A percentile compares a stretch with the other conserved stretches of the same genome.
Conservation (phyloP, 208 protist genomes). For the Naegleria fowleri region DNA sequence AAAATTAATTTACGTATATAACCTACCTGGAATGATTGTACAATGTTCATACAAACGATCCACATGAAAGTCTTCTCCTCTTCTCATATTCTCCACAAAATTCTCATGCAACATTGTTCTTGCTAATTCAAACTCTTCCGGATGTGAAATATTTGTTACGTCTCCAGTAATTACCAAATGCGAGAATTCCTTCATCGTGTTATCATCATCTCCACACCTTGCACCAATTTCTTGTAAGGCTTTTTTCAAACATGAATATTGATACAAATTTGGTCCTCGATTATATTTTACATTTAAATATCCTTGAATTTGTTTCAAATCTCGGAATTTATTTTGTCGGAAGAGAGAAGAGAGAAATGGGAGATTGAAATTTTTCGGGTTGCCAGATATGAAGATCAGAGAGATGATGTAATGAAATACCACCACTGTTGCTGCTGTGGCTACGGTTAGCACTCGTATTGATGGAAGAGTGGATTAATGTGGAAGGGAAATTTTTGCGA, state of each 20-base stretch:
- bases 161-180: conserved; percentile 5
- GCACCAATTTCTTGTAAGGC: not conserved
- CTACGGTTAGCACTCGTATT: too few species aligned
- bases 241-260: not conserved
- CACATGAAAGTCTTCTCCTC: not conserved
- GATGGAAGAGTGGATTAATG: too few species aligned
- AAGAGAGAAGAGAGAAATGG: not conserved
- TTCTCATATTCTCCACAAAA: not conserved
- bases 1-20: too few species aligned
- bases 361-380: not conserved
- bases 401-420: not conserved
- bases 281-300: conserved; percentile 15
- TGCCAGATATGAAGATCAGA: conserved; percentile 16
- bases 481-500: too few species aligned
- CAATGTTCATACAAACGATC: not conserved
- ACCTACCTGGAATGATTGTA: not conserved
- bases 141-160: conserved; percentile 20
- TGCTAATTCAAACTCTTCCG: not conserved
- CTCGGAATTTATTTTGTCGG: not conserved
- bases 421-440: not conserved
- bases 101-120: not conserved
- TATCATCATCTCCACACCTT: not conserved
- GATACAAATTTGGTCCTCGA: conserved; percentile 19
- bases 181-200: too few species aligned
- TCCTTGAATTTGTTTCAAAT: conserved; percentile 22